These are phyloP conservation scores for Xylariaceae sp. DNA, from an alignment of 2,329 filamentous ascomycete genomes.

Conservation along the genomic window DNA sequence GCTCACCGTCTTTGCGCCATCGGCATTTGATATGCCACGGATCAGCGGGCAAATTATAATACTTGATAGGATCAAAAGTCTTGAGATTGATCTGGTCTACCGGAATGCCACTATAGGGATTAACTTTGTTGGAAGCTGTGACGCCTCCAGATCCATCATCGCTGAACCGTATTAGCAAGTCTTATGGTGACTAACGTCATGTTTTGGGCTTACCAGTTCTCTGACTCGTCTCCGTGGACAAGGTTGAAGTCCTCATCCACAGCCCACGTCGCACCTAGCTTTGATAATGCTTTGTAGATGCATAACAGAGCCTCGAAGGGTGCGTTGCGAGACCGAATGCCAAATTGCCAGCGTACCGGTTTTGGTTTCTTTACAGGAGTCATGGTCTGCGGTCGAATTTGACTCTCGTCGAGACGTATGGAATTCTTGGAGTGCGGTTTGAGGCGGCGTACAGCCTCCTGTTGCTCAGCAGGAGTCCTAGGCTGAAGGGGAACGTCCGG, in stretches of 20 bases:
- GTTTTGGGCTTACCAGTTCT: constrained; percentile 33
- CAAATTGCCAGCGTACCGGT: constrained; percentile 94
- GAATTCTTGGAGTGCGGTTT: constrained; percentile 79
- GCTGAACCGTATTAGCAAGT: constrained; percentile 15
- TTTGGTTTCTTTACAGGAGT: constrained; percentile 70
- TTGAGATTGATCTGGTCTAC: constrained; percentile 30
- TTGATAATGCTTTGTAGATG: constrained; percentile 86
- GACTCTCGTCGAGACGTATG: constrained; percentile 62
- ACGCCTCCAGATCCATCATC: constrained; percentile 9
- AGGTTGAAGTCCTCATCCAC: constrained; percentile 57
- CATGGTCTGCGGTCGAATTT: constrained; percentile 56
- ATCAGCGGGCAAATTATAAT: constrained; percentile 85
- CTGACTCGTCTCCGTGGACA: constrained; percentile 42
- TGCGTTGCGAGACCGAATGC: constrained; percentile 88
- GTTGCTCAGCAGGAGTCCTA: constrained; percentile 69
- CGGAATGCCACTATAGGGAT: constrained; percentile 28
- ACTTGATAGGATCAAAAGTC: constrained; percentile 50
- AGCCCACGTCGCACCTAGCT: constrained; percentile 87
- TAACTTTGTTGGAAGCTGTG: constrained; percentile 12
- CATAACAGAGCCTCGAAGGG: constrained; percentile 92
- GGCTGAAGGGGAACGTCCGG: constrained; percentile 48
- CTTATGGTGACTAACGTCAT: background rate
- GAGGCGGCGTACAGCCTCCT: constrained; percentile 73
- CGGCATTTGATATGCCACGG: constrained; percentile 92
- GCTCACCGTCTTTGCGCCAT: constrained; percentile 78